Conservation (phyloP, 371 early-diverging fungal genomes). For the Mucor mucedo region DNA sequence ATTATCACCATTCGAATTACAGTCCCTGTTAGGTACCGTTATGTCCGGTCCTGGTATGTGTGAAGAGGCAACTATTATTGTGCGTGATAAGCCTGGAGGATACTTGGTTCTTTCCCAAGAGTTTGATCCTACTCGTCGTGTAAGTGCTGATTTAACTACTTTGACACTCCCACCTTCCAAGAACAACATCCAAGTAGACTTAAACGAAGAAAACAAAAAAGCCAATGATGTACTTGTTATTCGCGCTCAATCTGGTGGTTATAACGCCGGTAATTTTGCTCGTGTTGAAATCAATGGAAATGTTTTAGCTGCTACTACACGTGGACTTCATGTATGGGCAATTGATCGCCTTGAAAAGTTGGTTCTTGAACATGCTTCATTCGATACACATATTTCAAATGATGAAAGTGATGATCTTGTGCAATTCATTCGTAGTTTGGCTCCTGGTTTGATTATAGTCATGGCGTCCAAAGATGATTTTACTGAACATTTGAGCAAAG, state of each 20-base stretch:
- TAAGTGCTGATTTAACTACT: constrained; percentile 25
- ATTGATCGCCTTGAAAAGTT: constrained; percentile 72
- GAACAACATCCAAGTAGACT: neutral
- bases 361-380: constrained; percentile 70
- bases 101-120: constrained; percentile 42
- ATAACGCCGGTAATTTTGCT: constrained; percentile 76
- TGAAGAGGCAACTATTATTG: constrained; percentile 50
- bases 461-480: constrained; percentile 78
- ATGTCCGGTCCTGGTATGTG: constrained; percentile 70
- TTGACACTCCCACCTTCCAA: constrained; percentile 22
- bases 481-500: constrained; percentile 65
- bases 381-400: constrained; percentile 77
- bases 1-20: constrained; percentile 81
- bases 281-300: constrained; percentile 71
- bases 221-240: constrained; percentile 33
- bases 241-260: constrained; percentile 78
- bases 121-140: constrained; percentile 21
- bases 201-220: neutral
- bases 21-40: constrained; percentile 75
- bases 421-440: constrained; percentile 65
- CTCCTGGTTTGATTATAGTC: constrained; percentile 69
- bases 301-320: constrained; percentile 59
- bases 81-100: constrained; percentile 56
- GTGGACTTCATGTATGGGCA: constrained; percentile 80
- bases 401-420: constrained; percentile 77